A percentile compares a stretch with the other conserved stretches of the same genome.
Evolutionary conservation across 2,329 filamentous ascomycete genomes (phyloP).

Genomic region (Leptographium galeiforme): DNA sequence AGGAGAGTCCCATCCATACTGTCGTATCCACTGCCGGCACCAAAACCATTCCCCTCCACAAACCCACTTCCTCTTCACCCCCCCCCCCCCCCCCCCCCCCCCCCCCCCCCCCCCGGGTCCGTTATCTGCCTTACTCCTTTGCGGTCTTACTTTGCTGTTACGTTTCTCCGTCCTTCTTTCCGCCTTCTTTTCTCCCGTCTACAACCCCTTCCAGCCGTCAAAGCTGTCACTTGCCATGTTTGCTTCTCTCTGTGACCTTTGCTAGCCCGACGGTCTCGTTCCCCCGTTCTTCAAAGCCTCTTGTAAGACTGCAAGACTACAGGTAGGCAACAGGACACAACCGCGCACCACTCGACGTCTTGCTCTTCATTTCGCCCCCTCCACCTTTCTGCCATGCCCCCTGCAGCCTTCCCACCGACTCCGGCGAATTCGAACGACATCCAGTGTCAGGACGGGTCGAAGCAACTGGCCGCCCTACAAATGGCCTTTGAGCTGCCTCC

Average conservation of each 20-base stretch:
- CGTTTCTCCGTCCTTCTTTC: neutral
- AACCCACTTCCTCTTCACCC: too few species aligned
- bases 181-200: neutral
- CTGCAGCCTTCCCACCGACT: slow-evolving; percentile 54
- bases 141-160: neutral
- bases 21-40: neutral
- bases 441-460: slow-evolving; percentile 53
- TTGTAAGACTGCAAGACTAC: neutral
- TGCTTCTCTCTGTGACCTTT: neutral
- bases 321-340: too few species aligned
- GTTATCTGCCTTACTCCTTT: too few species aligned
- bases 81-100: too few species aligned
- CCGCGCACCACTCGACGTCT: neutral
- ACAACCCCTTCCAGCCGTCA: neutral
- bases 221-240: too few species aligned
- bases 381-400: slow-evolving; percentile 40
- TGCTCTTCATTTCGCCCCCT: neutral
- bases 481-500: slow-evolving; percentile 64
- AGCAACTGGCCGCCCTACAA: slow-evolving; percentile 47
- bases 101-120: too few species aligned
- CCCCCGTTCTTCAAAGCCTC: neutral
- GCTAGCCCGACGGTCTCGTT: neutral
- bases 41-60: too few species aligned
- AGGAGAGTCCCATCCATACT: neutral
- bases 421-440: slow-evolving; percentile 73